phyloP scores from a whole-genome alignment of 1,139 yeast species.

The Chernovozyma aurita region DNA sequence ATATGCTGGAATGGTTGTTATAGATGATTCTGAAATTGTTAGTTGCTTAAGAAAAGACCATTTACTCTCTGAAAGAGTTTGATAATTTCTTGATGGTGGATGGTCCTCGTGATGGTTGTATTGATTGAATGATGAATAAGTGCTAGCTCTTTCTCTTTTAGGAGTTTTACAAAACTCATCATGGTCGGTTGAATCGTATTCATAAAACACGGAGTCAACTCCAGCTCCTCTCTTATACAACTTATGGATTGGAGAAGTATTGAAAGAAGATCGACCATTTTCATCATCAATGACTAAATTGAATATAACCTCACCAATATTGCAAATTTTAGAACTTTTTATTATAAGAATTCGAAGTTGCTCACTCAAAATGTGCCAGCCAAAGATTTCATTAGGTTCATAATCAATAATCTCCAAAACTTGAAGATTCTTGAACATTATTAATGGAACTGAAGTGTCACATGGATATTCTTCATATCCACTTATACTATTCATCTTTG shows the following conservation, averaged over 20 bases:
- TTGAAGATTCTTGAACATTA: slow-evolving; percentile 56
- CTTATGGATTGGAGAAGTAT: slow-evolving; percentile 13
- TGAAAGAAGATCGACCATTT: slow-evolving; percentile 38
- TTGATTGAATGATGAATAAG: slow-evolving; percentile 7
- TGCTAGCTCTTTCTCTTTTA: slow-evolving; percentile 25
- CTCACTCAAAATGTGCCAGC: slow-evolving; percentile 59
- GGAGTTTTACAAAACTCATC: slow-evolving; percentile 23
- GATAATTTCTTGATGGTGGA: slow-evolving; percentile 13
- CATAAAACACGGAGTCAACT: slow-evolving; percentile 10
- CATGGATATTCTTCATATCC: slow-evolving; percentile 71
- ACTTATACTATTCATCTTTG: slow-evolving; percentile 50
- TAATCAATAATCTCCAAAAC: slow-evolving; percentile 57
- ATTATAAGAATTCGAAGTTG: slow-evolving; percentile 52
- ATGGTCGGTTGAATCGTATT: slow-evolving; percentile 11
- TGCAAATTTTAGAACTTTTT: slow-evolving; percentile 45
- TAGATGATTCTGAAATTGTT: slow-evolving; percentile 53
- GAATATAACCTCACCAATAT: slow-evolving; percentile 47
- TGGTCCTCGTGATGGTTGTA: slow-evolving; percentile 5
- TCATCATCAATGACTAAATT: slow-evolving; percentile 56
- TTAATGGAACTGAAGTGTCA: slow-evolving; percentile 63
- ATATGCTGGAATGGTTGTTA: slow-evolving; percentile 39
- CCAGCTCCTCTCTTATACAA: slow-evolving; percentile 3
- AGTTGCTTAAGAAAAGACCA: slow-evolving; percentile 58
- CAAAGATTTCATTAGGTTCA: slow-evolving; percentile 62
- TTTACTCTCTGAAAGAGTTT: slow-evolving; percentile 33